Percentiles rank a stretch among this genome's conserved stretches.
phyloP scores from a whole-genome alignment of 192 early-diverging fungal genomes.

The Backusella luteola region DNA sequence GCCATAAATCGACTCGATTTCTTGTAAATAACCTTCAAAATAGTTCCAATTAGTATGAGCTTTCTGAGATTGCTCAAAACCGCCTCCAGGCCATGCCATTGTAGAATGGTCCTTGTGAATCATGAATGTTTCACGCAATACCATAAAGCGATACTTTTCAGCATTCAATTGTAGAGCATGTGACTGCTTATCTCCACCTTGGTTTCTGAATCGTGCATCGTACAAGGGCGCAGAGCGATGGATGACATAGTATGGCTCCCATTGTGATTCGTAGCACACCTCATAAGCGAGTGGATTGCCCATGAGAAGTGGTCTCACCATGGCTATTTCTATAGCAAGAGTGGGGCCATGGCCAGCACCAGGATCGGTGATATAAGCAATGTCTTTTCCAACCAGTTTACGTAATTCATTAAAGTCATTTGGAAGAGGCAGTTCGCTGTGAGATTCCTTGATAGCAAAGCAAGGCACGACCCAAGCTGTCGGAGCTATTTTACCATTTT shows the following conservation, averaged over 20 bases:
- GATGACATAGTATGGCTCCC: conserved; percentile 58
- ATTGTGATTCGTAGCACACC: conserved; percentile 58
- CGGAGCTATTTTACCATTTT: not conserved
- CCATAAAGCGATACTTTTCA: conserved; percentile 43
- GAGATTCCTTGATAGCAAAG: conserved; percentile 41
- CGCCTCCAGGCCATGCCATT: conserved; percentile 48
- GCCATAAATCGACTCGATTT: conserved; percentile 43
- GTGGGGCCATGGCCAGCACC: conserved; percentile 55
- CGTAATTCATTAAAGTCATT: conserved; percentile 41
- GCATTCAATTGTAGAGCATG: conserved; percentile 52
- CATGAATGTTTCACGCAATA: conserved; percentile 46
- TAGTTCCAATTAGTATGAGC: conserved; percentile 41
- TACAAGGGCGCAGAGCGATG: conserved; percentile 40
- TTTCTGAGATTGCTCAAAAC: conserved; percentile 38
- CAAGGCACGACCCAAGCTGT: conserved; percentile 49
- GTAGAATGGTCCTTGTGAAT: conserved; percentile 49
- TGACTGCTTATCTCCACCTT: conserved; percentile 56
- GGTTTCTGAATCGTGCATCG: conserved; percentile 54
- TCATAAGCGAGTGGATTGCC: conserved; percentile 34
- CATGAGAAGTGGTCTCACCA: conserved; percentile 23
- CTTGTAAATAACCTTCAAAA: conserved; percentile 44
- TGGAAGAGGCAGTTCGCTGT: conserved; percentile 25
- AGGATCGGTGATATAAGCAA: conserved; percentile 52
- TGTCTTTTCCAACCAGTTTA: conserved; percentile 33
- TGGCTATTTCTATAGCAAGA: conserved; percentile 27